A percentile compares a stretch with the other conserved stretches of the same genome.
Evolutionary conservation across 2,329 filamentous ascomycete genomes (phyloP).

Genomic region (Talaromyces sp.): DNA sequence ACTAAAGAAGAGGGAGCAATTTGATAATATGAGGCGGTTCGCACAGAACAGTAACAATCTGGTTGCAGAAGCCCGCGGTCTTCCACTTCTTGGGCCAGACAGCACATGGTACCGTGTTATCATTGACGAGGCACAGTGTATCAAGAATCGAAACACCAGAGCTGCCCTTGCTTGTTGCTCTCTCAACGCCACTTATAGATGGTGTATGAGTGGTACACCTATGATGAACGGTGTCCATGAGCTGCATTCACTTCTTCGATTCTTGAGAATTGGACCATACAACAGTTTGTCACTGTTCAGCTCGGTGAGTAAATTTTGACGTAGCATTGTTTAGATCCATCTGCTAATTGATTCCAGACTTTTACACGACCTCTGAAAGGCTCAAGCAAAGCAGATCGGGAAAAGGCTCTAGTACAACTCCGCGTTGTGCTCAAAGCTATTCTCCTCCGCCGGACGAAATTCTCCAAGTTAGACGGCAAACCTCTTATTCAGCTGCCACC

Average conservation of each 20-base stretch:
- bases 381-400: conserved; percentile 24
- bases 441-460: conserved; percentile 78
- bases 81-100: conserved; percentile 60
- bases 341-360: conserved; percentile 33
- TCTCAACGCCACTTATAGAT: conserved; percentile 61
- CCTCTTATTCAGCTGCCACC: conserved; percentile 68
- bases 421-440: conserved; percentile 75
- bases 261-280: conserved; percentile 74
- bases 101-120: conserved; percentile 67
- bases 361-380: conserved; percentile 54
- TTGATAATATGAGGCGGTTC: conserved; percentile 50
- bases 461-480: conserved; percentile 72
- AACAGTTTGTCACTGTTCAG: conserved; percentile 62
- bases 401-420: conserved; percentile 64
- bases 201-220: conserved; percentile 76
- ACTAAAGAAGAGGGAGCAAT: conserved; percentile 57
- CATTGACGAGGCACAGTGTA: conserved; percentile 75
- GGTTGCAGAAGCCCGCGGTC: conserved; percentile 33
- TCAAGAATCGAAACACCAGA: conserved; percentile 70
- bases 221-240: conserved; percentile 87
- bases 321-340: not conserved
- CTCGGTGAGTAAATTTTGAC: conserved; percentile 39
- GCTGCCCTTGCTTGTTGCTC: conserved; percentile 58
- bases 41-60: conserved; percentile 38
- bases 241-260: conserved; percentile 72